Conservation (phyloP, 495 filamentous ascomycete species). For the Aspergillus bertholletiae region DNA sequence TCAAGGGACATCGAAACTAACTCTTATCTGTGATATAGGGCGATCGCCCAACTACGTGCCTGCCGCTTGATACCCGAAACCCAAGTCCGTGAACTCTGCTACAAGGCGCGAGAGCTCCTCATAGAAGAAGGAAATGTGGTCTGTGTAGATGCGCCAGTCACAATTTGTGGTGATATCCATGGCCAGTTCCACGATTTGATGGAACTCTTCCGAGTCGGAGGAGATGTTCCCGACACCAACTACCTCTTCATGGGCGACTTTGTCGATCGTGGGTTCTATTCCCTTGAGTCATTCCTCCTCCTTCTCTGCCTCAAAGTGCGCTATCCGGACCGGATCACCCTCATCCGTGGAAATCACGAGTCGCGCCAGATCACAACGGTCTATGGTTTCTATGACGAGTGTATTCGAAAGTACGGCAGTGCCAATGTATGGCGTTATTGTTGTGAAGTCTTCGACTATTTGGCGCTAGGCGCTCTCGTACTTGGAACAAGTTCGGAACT, state of each 20-base stretch:
- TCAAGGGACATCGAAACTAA: conserved; percentile 4
- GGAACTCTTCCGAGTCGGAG: conserved; percentile 96
- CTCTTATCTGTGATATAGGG: conserved; percentile 49
- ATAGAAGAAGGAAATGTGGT: conserved; percentile 99
- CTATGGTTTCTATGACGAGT: conserved; percentile 99
- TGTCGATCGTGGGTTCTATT: conserved; percentile 97
- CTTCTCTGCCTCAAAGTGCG: conserved; percentile 95
- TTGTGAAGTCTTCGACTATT: conserved; percentile 98
- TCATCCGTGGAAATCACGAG: conserved; percentile 97
- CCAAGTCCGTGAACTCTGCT: conserved; percentile 93
- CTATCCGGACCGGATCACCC: conserved; percentile 94
- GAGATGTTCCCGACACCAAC: conserved; percentile 94
- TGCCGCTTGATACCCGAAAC: conserved; percentile 95
- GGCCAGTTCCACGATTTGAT: conserved; percentile 98
- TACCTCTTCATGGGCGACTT: conserved; percentile 99
- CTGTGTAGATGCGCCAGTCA: conserved; percentile 91
- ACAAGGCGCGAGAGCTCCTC: conserved; percentile 93
- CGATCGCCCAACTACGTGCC: conserved; percentile 88
- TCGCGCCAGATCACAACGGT: conserved; percentile 97
- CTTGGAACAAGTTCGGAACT: conserved; percentile 80
- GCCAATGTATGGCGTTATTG: conserved; percentile 99
- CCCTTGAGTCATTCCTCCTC: conserved; percentile 91
- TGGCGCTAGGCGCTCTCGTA: conserved; percentile 91
- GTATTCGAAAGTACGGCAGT: conserved; percentile 92
- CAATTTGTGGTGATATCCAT: conserved; percentile 98